These are phyloP conservation scores for Drechslera avenae DNA, from an alignment of 2,329 filamentous ascomycete genomes.

Conservation along the genomic window DNA sequence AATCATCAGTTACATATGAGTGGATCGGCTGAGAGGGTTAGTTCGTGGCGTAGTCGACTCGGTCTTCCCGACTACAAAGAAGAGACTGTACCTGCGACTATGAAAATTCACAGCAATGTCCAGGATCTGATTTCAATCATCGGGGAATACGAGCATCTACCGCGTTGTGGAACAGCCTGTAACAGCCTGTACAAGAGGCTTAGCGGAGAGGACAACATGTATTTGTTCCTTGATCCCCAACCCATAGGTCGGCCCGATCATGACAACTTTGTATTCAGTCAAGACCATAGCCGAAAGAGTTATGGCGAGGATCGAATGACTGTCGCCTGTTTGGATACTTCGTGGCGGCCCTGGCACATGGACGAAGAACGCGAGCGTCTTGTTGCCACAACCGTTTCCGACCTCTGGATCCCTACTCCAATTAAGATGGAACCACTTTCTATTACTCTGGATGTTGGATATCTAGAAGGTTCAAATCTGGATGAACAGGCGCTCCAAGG, in stretches of 20 bases:
- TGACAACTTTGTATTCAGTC: conserved; percentile 64
- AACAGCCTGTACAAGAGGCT: conserved; percentile 59
- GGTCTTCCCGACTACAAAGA: conserved; percentile 47
- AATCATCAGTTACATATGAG: conserved; percentile 22
- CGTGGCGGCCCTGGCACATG: conserved; percentile 39
- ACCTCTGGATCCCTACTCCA: conserved; percentile 15
- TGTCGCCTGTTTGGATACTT: conserved; percentile 52
- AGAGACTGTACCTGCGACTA: conserved; percentile 52
- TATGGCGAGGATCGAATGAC: conserved; percentile 54
- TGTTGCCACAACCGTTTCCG: conserved; percentile 12
- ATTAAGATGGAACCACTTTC: conserved; percentile 7
- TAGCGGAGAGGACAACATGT: conserved; percentile 47
- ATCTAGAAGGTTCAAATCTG: conserved; percentile 1
- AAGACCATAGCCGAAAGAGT: conserved; percentile 53
- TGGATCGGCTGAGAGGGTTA: conserved; percentile 21
- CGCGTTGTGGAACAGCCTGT: conserved; percentile 63
- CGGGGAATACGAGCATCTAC: conserved; percentile 59
- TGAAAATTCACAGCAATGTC: conserved; percentile 50
- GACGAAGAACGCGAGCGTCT: not conserved
- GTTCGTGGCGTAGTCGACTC: conserved; percentile 47
- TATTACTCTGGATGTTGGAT: conserved; percentile 6
- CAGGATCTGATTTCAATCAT: conserved; percentile 43
- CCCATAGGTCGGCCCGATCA: conserved; percentile 53
- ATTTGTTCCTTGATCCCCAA: conserved; percentile 63
- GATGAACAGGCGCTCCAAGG: not conserved